Base-by-base conservation (phyloP, 2,329 filamentous ascomycete species). In the Escovopsis weberi region DNA sequence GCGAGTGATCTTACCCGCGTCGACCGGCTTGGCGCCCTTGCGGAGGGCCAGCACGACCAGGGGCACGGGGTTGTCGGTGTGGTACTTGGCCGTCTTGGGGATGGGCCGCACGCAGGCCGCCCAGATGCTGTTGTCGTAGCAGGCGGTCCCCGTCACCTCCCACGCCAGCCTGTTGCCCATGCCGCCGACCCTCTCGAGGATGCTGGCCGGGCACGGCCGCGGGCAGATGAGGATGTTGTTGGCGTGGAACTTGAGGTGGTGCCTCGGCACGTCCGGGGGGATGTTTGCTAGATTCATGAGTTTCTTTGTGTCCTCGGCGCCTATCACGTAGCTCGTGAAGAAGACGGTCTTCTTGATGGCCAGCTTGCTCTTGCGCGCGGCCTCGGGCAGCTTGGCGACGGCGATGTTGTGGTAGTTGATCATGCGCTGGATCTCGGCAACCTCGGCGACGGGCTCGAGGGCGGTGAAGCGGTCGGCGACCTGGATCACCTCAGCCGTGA, bases 161-260 rank as follows among this genome's bases (percentile, higher is more conserved):
- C 89, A 98, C 35, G 68, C 77, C 62, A 93, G 74, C 61, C 82
- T 89, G 53, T 76, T 79, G 32, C 87, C 86, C 55, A 94, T 78
- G 26, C 89, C 89, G 36, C 91, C 91, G 10, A 91, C 82, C 59
- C 86, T 91, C 41, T 83, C 74, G 30, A 95, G 66, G 19, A 93
- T 80, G 49, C 71, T 74, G 40, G 73, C 69, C 3, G 82, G 77
- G 40, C 82, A 85, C 0, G 82, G 78, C 10, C 83, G 79, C 1
- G 86, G 81, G 33, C 82, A 83, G 56, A 98, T 96, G 53, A 95
- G 72, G 52, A 98, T 88, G 60, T 82, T 89, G 62, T 93, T 94
- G 38, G 82, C 88, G 53, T 94, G 80, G 47, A 79, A 76, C 49
- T 85, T 86, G 49, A 94, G 66, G 41, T 93, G 85, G 41, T 74